phyloP scores from a whole-genome alignment of 495 filamentous ascomycete genomes.

The Annulohypoxylon bovei region DNA sequence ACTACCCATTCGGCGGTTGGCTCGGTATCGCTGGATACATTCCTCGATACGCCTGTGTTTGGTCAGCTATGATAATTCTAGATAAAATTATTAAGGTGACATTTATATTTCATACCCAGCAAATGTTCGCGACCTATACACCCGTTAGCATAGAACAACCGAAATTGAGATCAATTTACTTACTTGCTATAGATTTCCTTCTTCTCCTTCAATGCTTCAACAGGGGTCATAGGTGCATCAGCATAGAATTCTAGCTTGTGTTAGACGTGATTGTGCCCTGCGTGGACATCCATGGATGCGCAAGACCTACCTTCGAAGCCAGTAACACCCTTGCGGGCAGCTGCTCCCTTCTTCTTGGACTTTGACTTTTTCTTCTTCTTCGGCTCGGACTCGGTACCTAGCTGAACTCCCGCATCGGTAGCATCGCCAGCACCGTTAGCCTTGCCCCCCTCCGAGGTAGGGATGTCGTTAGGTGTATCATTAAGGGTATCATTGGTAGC shows the following conservation, averaged over 20 bases:
- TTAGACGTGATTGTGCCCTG: constrained; percentile 6
- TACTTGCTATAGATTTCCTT: constrained; percentile 65
- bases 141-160: constrained; percentile 31
- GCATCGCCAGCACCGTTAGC: background rate
- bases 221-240: constrained; percentile 79
- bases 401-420: background rate
- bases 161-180: constrained; percentile 15
- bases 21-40: constrained; percentile 82
- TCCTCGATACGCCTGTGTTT: constrained; percentile 77
- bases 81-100: background rate
- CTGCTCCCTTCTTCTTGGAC: constrained; percentile 43
- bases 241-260: constrained; percentile 69
- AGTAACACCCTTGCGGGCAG: constrained; percentile 40
- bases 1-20: constrained; percentile 75
- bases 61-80: constrained; percentile 11
- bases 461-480: background rate
- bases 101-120: constrained; percentile 47
- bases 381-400: constrained; percentile 25
- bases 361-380: constrained; percentile 48
- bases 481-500: background rate
- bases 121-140: constrained; percentile 47
- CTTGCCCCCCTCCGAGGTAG: constrained; percentile 5
- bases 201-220: constrained; percentile 68
- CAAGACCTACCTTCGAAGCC: constrained; percentile 56
- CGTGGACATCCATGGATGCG: background rate